Conservation (phyloP, 164 flowering plant genomes). For the Paratinospora sagittata region DNA sequence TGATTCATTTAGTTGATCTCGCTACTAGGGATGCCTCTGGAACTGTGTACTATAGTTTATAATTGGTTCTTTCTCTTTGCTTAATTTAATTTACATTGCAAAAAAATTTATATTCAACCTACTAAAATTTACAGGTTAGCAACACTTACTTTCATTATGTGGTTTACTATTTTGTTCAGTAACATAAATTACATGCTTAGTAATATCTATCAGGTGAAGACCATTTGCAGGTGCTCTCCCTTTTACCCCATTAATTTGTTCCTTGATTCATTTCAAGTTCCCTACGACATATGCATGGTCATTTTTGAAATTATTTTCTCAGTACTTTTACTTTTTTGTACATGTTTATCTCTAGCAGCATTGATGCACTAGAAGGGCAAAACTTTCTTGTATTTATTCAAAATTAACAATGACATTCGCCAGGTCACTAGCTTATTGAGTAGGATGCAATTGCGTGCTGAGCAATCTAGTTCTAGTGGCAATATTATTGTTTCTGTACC, state of each 20-base stretch:
- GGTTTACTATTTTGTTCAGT: not conserved
- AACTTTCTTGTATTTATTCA: not conserved
- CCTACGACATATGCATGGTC: not conserved
- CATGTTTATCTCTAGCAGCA: too few relatives aligned
- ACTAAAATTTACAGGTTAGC: not conserved
- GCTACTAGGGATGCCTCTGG: too few relatives aligned
- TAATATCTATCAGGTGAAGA: not conserved
- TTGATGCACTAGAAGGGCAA: not conserved
- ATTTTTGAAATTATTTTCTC: not conserved
- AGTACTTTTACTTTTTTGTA: too few relatives aligned
- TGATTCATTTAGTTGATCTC: too few relatives aligned
- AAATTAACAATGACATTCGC: not conserved
- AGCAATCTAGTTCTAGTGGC: conserved; percentile 37
- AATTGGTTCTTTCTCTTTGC: too few relatives aligned
- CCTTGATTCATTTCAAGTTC: not conserved
- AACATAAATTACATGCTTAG: not conserved
- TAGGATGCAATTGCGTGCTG: conserved; percentile 80
- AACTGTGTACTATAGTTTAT: too few relatives aligned
- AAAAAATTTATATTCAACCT: too few relatives aligned
- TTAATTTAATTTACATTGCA: too few relatives aligned
- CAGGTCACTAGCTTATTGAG: conserved; percentile 60
- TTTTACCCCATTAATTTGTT: not conserved
- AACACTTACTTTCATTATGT: not conserved
- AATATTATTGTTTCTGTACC: conserved; percentile 64
- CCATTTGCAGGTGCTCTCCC: not conserved